Evolutionary conservation across 202 grass and related monocot species (phyloP).

Genomic region (Digitaria exilis): DNA sequence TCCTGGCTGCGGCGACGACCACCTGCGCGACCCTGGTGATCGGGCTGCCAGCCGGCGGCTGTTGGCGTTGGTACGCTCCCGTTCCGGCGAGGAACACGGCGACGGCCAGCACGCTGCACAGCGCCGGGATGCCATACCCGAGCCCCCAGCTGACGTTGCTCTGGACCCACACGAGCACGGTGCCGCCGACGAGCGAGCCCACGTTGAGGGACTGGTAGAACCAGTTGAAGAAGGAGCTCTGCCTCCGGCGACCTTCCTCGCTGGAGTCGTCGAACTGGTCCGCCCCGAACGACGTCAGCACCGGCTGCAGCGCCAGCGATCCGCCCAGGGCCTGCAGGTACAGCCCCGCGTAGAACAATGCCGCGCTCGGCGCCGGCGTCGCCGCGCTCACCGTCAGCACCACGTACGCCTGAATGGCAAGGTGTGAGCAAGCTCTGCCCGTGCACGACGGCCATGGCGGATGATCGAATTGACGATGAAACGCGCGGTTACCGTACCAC

Average conservation of each 20-base stretch:
- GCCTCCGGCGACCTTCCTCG: constrained; percentile 34
- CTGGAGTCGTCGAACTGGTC: constrained; percentile 60
- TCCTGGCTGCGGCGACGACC: constrained; percentile 66
- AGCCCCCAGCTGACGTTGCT: constrained; percentile 64
- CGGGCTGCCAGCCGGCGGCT: constrained; percentile 69
- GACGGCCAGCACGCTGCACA: constrained; percentile 61
- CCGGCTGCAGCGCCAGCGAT: constrained; percentile 57
- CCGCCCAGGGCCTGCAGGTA: constrained; percentile 68
- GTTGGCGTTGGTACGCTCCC: constrained; percentile 47
- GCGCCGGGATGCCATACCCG: constrained; percentile 71
- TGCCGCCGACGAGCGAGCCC: constrained; percentile 72
- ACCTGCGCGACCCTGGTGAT: constrained; percentile 80
- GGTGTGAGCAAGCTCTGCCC: too few species aligned
- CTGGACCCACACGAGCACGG: constrained; percentile 91
- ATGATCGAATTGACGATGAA: too few species aligned
- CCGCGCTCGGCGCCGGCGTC: constrained; percentile 52
- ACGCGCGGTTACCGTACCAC: not conserved
- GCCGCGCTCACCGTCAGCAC: constrained; percentile 65
- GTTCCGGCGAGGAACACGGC: constrained; percentile 54
- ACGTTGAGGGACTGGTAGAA: constrained; percentile 53
- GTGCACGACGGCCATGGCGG: too few species aligned
- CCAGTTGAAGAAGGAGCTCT: constrained; percentile 75
- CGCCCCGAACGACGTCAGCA: constrained; percentile 68
- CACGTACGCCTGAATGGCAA: constrained; percentile 55
- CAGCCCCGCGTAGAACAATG: constrained; percentile 60